These are phyloP conservation scores for Lentinula novae-zelandiae DNA, from an alignment of 1,284 basidiomycete genomes.

Conservation along the genomic window DNA sequence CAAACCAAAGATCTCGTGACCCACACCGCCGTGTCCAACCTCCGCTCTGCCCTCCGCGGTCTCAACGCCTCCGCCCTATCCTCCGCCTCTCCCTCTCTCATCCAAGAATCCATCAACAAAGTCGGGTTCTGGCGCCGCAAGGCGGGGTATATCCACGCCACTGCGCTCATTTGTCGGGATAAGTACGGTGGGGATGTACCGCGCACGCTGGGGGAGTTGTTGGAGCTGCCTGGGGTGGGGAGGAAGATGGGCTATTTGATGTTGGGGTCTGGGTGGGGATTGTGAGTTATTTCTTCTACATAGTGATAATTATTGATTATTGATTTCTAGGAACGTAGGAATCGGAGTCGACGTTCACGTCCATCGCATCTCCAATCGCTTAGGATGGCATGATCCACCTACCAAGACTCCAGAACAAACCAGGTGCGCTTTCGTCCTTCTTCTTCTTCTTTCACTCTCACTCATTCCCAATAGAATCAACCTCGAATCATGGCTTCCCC, in stretches of 20 bases:
- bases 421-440: no score
- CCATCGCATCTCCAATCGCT: conserved; percentile 46
- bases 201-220: conserved; percentile 81
- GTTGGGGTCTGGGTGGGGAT: conserved; percentile 82
- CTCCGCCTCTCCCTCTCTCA: conserved; percentile 54
- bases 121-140: conserved; percentile 94
- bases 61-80: conserved; percentile 75
- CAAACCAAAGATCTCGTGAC: conserved; percentile 95
- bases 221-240: conserved; percentile 82
- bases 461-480: conserved; percentile 78
- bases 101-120: conserved; percentile 79
- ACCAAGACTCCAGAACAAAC: conserved; percentile 10
- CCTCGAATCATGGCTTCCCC: conserved; percentile 88
- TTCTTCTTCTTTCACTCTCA: no score
- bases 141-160: conserved; percentile 76
- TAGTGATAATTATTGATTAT: no score
- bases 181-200: conserved; percentile 81
- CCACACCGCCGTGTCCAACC: conserved; percentile 75
- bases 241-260: conserved; percentile 91
- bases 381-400: conserved; percentile 8
- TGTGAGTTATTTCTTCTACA: no score
- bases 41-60: conserved; percentile 65
- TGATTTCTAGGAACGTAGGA: conserved; percentile 76
- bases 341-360: conserved; percentile 98
- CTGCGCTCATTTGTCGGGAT: conserved; percentile 65